Evolutionary conservation across 352 stramenopile genomes (phyloP), one percentile per base, ranked within the genome.

Genomic region (Vaucheria bursata): DNA sequence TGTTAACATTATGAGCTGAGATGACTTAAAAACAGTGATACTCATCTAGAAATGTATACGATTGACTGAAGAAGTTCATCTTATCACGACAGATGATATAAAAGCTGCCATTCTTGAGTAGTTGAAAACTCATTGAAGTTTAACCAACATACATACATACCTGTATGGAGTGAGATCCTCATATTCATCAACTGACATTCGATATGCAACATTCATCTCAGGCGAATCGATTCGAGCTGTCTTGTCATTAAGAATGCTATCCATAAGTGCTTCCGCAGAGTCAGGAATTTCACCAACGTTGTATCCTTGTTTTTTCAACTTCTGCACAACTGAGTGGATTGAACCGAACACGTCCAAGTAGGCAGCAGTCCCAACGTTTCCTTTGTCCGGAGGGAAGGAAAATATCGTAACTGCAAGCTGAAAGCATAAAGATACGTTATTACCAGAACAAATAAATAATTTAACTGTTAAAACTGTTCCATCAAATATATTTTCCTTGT

Each of bases 331-430:
- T 64, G 88, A 87, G 79, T 90, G 88, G 86, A 94, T 93, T 33
- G 89, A 92, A 80, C 88, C 85, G 84, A 94, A 93, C 1, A 94
- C 90, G 85, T 93, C 89, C 50, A 93, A 82, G 85, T 94, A 93
- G 6, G 90, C 90, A 12, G 90, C 89, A 49, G 90, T 94, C 74
- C 90, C 90, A 39, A 94, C 89, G 83, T 94, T 94, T 68, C 89
- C 90, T 85, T 94, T 94, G 83, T 94, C 90, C 39, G 89, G 90
- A 65, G 89, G 90, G 85, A 94, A 94, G 35, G 88, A 91, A 81
- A 93, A 94, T 81, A 94, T 91, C 2, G 89, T 94, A 29, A 94
- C 87, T 1, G 89, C 89, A 38, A 75, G 1, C 31, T 73, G 31
- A 34, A 8, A 67, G 64, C 12, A n/a, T n/a, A n/a, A n/a, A n/a